Evolutionary conservation across 768 basidiomycete genomes (phyloP), one percentile per base, ranked within the genome.

Genomic region (Clathrus columnatus): DNA sequence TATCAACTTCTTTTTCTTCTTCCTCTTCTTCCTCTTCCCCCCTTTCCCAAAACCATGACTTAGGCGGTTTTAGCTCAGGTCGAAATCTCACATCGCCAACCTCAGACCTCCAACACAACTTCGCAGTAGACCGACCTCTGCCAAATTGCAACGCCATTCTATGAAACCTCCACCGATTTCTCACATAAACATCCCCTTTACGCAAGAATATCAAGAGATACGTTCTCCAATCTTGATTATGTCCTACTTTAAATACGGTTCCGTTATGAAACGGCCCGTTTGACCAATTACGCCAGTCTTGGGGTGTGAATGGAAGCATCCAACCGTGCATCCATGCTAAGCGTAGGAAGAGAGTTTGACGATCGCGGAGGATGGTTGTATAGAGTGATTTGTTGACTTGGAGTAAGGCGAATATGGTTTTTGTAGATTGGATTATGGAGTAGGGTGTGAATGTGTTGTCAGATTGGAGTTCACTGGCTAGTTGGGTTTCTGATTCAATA

Each of bases 91-190:
- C 14, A 11, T 36, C 36, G 14, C 36, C 36, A 4, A 36, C 36
- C 14, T 8, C n/a, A 11, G 14, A 36, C n/a, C 36, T 36, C 36
- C 36, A 36, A 14, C 2, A 2, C 11, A 36, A 11, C 36, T 36
- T 65, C 59, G 55, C 65, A 65, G 67, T 30, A 17, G 24, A 26
- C 7, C 50, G 44, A 2, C 60, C 60, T 20, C 58, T 46, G 5
- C 57, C 60, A 32, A 29, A 61, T 41, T 61, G 60, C 58, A 61
- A 52, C 17, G 28, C 23, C 60, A 59, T 61, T 21, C 58, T 57
- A 50, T 61, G 58, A 16, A 61, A 29, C 18, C 60, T 51, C 60
- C 60, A 61, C 7, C 60, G 52, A 32, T 59, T 61, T 28, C 41
- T 50, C 11, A 61, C 52, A 48, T 50, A 51, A 18, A 21, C 53